These are phyloP conservation scores for Coffea eugenioides DNA, from an alignment of 257 asterid species.

Conservation along the genomic window DNA sequence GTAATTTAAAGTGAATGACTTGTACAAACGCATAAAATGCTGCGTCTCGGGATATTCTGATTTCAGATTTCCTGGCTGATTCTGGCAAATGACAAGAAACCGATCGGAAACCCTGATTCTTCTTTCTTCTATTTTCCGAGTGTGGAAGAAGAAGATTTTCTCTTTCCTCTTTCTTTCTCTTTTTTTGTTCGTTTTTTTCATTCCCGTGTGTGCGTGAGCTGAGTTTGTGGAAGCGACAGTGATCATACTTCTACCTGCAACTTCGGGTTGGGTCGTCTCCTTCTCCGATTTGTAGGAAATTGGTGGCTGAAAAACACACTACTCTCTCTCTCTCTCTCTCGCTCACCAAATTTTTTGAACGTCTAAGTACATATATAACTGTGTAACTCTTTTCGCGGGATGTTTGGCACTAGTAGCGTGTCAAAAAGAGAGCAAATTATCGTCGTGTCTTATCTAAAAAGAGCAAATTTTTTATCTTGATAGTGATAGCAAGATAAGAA, in stretches of 20 bases:
- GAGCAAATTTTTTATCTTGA: too few species aligned
- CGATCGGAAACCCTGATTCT: neutral
- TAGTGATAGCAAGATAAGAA: too few species aligned
- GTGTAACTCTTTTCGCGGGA: neutral
- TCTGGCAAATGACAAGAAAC: neutral
- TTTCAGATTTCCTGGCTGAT: neutral
- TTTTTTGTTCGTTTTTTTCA: neutral
- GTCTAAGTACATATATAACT: neutral
- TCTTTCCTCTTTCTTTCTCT: neutral
- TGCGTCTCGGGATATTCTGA: neutral
- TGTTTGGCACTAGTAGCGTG: neutral
- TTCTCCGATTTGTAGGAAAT: constrained; percentile 43
- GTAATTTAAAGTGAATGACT: neutral
- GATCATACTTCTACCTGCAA: constrained; percentile 34
- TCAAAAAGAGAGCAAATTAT: too few species aligned
- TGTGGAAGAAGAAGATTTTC: neutral
- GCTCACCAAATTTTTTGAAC: neutral
- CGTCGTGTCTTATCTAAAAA: too few species aligned
- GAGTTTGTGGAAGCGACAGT: constrained; percentile 29
- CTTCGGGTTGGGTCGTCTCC: constrained; percentile 59
- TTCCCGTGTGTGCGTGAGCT: constrained; percentile 3
- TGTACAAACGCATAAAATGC: neutral
- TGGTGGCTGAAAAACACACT: constrained; percentile 38
- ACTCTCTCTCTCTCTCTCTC: neutral
- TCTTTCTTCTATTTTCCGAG: neutral